These are phyloP conservation scores for Collybiopsis confluens DNA, from an alignment of 768 basidiomycete species.

Conservation along the genomic window DNA sequence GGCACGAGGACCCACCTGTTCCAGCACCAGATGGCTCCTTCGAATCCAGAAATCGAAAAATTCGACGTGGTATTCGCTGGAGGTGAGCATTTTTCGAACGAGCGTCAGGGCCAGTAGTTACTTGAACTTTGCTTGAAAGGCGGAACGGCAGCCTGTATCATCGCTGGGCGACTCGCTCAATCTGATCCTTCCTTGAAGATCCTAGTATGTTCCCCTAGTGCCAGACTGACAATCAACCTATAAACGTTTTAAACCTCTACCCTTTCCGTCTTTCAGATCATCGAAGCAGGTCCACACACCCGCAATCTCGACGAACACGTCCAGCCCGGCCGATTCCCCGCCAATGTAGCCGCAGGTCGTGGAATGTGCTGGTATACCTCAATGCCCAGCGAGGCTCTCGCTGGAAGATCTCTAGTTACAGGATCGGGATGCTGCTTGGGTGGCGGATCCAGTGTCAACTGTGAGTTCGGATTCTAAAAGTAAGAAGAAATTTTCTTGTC, in stretches of 20 bases:
- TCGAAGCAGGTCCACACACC: constrained; percentile 40
- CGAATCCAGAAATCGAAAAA: no score
- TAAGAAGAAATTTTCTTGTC: not conserved
- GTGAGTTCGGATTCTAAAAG: constrained; percentile 16
- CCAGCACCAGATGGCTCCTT: no score
- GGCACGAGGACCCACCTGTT: no score
- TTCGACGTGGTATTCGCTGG: no score
- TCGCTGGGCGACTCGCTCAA: constrained; percentile 33
- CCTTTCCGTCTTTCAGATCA: constrained; percentile 1
- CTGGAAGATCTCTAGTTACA: constrained; percentile 27
- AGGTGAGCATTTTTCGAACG: no score
- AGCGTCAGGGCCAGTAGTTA: no score
- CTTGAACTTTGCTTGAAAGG: no score
- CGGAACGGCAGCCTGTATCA: constrained; percentile 35
- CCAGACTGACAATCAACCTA: constrained; percentile 14
- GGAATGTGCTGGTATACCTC: constrained; percentile 30
- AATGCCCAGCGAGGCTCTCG: constrained; percentile 24
- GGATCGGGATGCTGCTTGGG: constrained; percentile 36
- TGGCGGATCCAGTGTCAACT: constrained; percentile 45
- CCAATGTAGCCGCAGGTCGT: constrained; percentile 28
- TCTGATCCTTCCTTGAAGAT: constrained; percentile 36
- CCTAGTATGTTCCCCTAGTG: constrained; percentile 24
- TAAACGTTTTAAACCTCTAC: no score
- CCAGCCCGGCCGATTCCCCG: constrained; percentile 36
- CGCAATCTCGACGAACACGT: constrained; percentile 28